Base-by-base conservation (phyloP, 805 yeast species). In the Groenewaldozyma salmanticensis region DNA sequence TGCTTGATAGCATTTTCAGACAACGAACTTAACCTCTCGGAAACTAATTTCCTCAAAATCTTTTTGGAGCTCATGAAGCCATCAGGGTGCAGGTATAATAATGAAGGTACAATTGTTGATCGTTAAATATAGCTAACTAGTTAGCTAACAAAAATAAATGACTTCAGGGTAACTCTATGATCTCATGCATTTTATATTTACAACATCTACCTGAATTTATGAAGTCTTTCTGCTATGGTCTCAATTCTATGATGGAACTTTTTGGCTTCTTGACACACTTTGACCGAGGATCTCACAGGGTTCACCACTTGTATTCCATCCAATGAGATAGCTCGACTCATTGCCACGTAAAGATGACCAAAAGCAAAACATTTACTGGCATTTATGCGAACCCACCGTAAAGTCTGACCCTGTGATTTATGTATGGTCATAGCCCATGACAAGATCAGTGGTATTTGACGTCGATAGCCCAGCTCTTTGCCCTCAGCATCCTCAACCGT, bases 361-460 rank as follows among this genome's bases (percentile, higher is more conserved):
- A 75, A 79, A 54, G 87, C 97, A 61, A 90, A 90, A 1, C 83
- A 77, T 42, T 71, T 68, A 21, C 70, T 65, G 45, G 92, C 67
- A 24, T 24, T 24, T 7, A 24, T 24, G 13, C 29, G 29, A 1
- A 84, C 85, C 33, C 77, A 67, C 2, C 78, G 76, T 29, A 87
- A 60, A 0, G 97, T 82, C 60, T 90, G 88, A 1, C 98, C 98
- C 60, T 90, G 98, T 0, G 97, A 81, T 62, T 90, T 90, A 58
- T 92, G 98, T 38, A 92, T 90, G 0, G 96, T 86, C 40, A 92
- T 62, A 0, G 98, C 87, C 96, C 97, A 92, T 0, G 97, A 92
- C 13, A 85, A 63, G 47, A 87, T 77, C 40, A 92, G 62, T 0
- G 98, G 98, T 2, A 90, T 46, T 56, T 92, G 98, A 0, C 65